Evolutionary conservation across 176 grass and related monocot genomes (phyloP).

Genomic region (Otatea glauca): DNA sequence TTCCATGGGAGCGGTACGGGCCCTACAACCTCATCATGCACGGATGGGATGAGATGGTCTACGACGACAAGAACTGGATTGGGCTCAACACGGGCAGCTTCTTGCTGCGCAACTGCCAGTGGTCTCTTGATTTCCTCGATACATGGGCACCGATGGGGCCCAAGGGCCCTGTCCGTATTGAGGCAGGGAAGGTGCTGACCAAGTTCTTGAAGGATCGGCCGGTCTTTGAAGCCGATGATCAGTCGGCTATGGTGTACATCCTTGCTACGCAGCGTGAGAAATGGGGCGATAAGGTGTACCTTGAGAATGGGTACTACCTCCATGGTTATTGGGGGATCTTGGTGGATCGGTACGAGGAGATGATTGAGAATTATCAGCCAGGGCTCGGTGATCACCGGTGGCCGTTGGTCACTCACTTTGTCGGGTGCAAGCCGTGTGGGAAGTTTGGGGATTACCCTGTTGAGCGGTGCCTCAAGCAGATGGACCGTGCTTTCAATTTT

Average conservation of each 20-base stretch:
- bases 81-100: constrained; percentile 98
- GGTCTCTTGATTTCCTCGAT: constrained; percentile 96
- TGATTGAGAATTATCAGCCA: constrained; percentile 98
- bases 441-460: constrained; percentile 98
- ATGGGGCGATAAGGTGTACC: constrained; percentile 88
- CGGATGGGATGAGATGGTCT: constrained; percentile 98
- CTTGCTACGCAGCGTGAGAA: constrained; percentile 81
- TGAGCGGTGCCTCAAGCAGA: constrained; percentile 95
- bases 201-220: constrained; percentile 87
- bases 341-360: constrained; percentile 93
- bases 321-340: constrained; percentile 98
- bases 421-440: constrained; percentile 95
- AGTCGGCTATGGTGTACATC: constrained; percentile 98
- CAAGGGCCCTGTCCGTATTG: constrained; percentile 81
- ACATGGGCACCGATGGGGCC: constrained; percentile 97
- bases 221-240: constrained; percentile 98
- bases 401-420: constrained; percentile 96
- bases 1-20: constrained; percentile 87
- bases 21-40: constrained; percentile 86
- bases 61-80: constrained; percentile 96
- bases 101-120: constrained; percentile 90
- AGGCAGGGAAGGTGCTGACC: constrained; percentile 86
- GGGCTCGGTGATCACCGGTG: constrained; percentile 95
- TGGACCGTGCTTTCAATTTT: constrained; percentile 97
- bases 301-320: constrained; percentile 95